Conservation (phyloP, 441 rosid species). For the Adansonia grandidieri region DNA sequence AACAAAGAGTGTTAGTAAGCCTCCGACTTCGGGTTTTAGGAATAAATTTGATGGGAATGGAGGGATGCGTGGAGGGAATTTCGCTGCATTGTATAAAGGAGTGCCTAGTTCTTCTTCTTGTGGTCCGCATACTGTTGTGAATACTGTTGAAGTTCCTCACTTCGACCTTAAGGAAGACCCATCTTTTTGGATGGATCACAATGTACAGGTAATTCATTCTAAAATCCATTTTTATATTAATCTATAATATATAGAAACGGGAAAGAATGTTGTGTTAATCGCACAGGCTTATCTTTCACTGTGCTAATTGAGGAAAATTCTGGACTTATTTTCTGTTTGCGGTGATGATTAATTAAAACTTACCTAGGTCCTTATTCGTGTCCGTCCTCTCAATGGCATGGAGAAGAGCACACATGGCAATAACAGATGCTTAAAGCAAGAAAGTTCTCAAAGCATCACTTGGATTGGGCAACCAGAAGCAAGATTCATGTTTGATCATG, state of each 20-base stretch:
- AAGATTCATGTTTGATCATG: conserved; percentile 89
- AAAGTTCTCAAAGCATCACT: conserved; percentile 74
- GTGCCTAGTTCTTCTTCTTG: conserved; percentile 59
- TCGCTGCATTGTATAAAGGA: conserved; percentile 79
- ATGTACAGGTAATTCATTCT: conserved; percentile 73
- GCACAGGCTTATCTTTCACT: not conserved
- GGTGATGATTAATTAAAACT: conserved; percentile 27
- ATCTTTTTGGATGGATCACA: conserved; percentile 99
- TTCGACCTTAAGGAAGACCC: conserved; percentile 94
- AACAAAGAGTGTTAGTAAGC: conserved; percentile 86
- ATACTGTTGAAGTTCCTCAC: conserved; percentile 91
- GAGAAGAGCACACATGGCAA: conserved; percentile 78
- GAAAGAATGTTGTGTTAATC: not conserved
- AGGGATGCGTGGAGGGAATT: conserved; percentile 56
- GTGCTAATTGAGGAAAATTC: conserved; percentile 2
- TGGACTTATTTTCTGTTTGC: conserved; percentile 11
- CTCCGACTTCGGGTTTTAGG: conserved; percentile 63
- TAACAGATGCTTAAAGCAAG: conserved; percentile 91
- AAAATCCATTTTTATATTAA: not conserved
- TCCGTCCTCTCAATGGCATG: conserved; percentile 88
- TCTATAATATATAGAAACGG: not conserved
- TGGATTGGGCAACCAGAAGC: conserved; percentile 95
- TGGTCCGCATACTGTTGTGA: conserved; percentile 57
- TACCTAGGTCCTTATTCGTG: conserved; percentile 82
- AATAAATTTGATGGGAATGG: conserved; percentile 67